Percentiles rank a stretch among this genome's conserved stretches.
phyloP scores from a whole-genome alignment of 495 filamentous ascomycete species.

The Tuber magnatum region DNA sequence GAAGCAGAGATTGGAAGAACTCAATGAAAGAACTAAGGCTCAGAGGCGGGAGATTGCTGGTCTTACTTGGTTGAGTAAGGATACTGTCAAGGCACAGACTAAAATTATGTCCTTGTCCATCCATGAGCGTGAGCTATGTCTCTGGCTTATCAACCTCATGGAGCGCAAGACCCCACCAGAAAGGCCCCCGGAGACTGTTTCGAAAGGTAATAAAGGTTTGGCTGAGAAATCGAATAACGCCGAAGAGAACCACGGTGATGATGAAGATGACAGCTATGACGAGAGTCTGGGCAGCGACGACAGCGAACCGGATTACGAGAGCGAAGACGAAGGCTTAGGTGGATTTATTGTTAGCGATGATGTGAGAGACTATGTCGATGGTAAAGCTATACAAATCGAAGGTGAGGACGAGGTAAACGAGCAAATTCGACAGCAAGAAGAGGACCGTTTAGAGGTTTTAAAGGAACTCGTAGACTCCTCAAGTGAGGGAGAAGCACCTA shows the following conservation, averaged over 20 bases:
- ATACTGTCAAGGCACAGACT: constrained; percentile 49
- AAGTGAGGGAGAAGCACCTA: constrained; percentile 10
- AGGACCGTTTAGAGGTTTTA: constrained; percentile 7
- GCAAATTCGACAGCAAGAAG: constrained; percentile 17
- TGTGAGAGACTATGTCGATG: constrained; percentile 18
- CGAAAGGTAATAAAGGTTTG: background rate
- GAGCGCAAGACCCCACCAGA: constrained; percentile 18
- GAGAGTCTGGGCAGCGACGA: constrained; percentile 26
- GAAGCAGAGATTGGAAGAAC: constrained; percentile 24
- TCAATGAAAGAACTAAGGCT: constrained; percentile 49
- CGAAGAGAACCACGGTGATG: constrained; percentile 3
- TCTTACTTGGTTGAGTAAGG: constrained; percentile 48
- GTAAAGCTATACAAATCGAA: constrained; percentile 24
- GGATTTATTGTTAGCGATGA: constrained; percentile 35
- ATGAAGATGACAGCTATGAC: constrained; percentile 10
- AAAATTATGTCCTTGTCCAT: constrained; percentile 56
- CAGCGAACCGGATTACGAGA: constrained; percentile 14
- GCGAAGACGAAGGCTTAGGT: constrained; percentile 27
- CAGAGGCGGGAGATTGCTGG: constrained; percentile 48
- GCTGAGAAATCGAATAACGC: background rate
- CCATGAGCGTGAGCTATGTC: constrained; percentile 46
- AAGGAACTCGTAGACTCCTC: constrained; percentile 23
- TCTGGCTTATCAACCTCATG: constrained; percentile 29
- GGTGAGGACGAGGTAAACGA: constrained; percentile 28
- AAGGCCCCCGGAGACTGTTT: constrained; percentile 9